Evolutionary conservation across 805 yeast species (phyloP), one percentile per base, ranked within the genome.

Genomic region (Kodamaea neixiangensis): DNA sequence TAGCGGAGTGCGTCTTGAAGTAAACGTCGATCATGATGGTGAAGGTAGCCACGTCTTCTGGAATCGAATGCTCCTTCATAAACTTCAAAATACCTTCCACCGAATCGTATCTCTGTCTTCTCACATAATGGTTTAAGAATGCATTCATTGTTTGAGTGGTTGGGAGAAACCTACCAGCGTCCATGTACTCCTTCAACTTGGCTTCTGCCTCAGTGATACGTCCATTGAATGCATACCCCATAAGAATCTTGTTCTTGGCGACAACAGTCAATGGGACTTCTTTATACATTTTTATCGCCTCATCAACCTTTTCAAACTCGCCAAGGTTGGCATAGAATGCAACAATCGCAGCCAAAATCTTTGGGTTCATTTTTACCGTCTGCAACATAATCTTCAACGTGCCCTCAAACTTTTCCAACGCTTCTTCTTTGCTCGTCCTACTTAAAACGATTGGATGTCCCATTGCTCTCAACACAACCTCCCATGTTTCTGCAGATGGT

Each of bases 21-120:
- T 77, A 71, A 47, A 76, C 65, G 58, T 85, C 83, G 48, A 85
- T 73, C 19, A 85, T 67, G 33, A 79, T 76, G 3, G 91, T 78
- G 65, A 81, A 81, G 2, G 92, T 85, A 14, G 82, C 82, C 43
- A 82, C 72, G 61, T 83, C 88, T 21, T 86, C 86, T 34, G 71
- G 59, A 19, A 85, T 64, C 2, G 68, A 62, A 20, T 68, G 51
- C 29, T 62, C 63, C 37, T 60, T 62, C 81, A 84, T 77, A 51
- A 70, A 69, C 31, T 74, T 52, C 21, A 71, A 68, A 39, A 86
- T 64, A 11, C 80, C 69, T n/a, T 70, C 72, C n/a, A 71, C 69
- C 3, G 85, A 85, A 44, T 72, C 71, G 25, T 69, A 73, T 81
- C 72, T 38, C 72, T 68, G 6, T 49, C 52, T n/a, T 34, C 69